Conservation (phyloP, 192 early-diverging fungal genomes). For the Coemansia sp. region DNA sequence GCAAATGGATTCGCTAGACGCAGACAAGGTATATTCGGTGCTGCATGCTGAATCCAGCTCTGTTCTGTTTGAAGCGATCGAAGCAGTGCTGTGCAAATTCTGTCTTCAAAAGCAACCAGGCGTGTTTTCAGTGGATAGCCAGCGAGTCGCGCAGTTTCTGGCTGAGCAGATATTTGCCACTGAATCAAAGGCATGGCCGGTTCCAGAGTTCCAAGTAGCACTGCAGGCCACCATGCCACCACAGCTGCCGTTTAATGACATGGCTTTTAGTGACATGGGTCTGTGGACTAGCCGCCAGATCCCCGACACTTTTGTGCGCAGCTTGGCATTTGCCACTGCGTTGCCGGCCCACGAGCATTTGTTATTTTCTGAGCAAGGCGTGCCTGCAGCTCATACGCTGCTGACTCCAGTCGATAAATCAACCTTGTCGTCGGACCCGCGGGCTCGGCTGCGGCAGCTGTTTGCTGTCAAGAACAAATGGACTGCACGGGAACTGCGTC, state of each 20-base stretch:
- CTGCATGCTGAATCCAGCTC: constrained; percentile 15
- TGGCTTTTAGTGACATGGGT: background rate
- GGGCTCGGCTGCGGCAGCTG: constrained; percentile 28
- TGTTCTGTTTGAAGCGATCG: constrained; percentile 23
- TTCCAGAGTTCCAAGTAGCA: constrained; percentile 34
- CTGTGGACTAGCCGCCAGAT: constrained; percentile 30
- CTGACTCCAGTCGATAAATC: constrained; percentile 31
- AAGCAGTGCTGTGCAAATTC: constrained; percentile 36
- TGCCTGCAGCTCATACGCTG: constrained; percentile 12
- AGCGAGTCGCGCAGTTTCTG: constrained; percentile 30
- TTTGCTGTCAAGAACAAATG: constrained; percentile 39
- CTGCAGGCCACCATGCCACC: constrained; percentile 45
- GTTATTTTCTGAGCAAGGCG: constrained; percentile 15
- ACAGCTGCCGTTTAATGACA: constrained; percentile 16
- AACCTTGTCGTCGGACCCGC: constrained; percentile 27
- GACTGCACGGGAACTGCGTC: constrained; percentile 27
- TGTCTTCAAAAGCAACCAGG: background rate
- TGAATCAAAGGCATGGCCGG: constrained; percentile 37
- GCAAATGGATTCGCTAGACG: constrained; percentile 21
- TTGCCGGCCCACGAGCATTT: constrained; percentile 23
- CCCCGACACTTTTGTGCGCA: constrained; percentile 34
- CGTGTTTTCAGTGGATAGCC: constrained; percentile 26
- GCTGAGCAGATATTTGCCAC: constrained; percentile 46
- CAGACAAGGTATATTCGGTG: constrained; percentile 11
- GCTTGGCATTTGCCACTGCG: constrained; percentile 34